Base-by-base conservation (phyloP, 2,329 filamentous ascomycete genomes). In the Ophiocordyceps unilateralis region DNA sequence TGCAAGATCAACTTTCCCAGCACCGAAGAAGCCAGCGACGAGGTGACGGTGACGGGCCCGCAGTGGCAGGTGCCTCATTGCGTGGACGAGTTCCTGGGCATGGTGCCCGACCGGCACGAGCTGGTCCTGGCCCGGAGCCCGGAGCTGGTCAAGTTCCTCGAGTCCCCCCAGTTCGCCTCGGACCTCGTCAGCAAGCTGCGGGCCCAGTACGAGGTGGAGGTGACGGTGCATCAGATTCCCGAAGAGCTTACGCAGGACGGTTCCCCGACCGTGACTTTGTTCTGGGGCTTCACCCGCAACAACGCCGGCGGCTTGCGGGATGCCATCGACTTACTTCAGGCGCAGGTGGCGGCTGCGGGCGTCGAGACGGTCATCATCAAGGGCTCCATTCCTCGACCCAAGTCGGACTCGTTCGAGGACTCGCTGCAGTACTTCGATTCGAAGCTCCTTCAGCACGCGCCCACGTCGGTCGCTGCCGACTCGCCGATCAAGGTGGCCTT, bases 1-100 rank as follows among this genome's bases (percentile, higher is more conserved):
- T 98, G 91, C 78, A 96, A 96, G 69, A 93, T 98, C 56, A 84
- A 87, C 52, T 98, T 98, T 58, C 91, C 91, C 8, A 94, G 88
- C 64, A 96, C 91, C 10, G 91, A 98, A 61, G 83, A 93, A 63
- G 91, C 91, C 20, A 96, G 89, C 58, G 91, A 98, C 56, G 83
- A 93, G 56, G 87, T 98, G 43, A 93, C 83, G 17, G 87, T 98
- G 45, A 94, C 87, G 47, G 91, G 91, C 5, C 91, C 91, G 41
- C 89, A 96, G 66, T 98, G 93, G 74, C 91, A 96, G 70, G 89
- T 98, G 30, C 89, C 91, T 48, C 83, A 93, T 58, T 93, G 89
- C 53, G 87, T 95, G 41, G 91, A 98, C 59, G 87, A 91, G 56
- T 89, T 98, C 53, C 66, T 98, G 64, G 88, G 88, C 53, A 95